These are phyloP conservation scores for Boletus insuetus DNA, from an alignment of 768 basidiomycete genomes.

Conservation along the genomic window DNA sequence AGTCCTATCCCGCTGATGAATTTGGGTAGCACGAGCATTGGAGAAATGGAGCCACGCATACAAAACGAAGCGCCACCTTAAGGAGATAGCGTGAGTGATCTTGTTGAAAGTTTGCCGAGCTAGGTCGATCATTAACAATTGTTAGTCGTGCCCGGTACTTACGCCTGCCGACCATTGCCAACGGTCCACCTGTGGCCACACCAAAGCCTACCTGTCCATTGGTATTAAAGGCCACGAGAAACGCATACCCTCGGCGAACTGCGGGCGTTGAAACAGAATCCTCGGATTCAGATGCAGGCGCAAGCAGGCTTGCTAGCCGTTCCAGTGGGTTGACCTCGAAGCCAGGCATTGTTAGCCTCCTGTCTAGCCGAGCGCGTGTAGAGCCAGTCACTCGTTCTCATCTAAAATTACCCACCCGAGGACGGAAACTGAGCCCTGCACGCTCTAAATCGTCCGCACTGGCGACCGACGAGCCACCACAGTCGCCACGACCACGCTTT, in stretches of 20 bases:
- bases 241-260: constrained; percentile 29
- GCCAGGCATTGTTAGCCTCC: constrained; percentile 38
- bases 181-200: constrained; percentile 32
- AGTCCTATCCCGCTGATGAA: constrained; percentile 6
- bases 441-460: constrained; percentile 26
- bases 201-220: constrained; percentile 29
- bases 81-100: constrained; percentile 76
- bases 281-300: constrained; percentile 31
- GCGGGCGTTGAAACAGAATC: constrained; percentile 28
- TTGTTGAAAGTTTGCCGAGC: constrained; percentile 8
- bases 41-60: constrained; percentile 69
- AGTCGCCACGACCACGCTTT: constrained; percentile 35
- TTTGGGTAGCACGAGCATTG: constrained; percentile 46
- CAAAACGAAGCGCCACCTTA: constrained; percentile 67
- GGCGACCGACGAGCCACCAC: constrained; percentile 21
- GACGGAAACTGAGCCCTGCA: constrained; percentile 33
- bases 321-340: constrained; percentile 27
- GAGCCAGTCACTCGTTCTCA: constrained; percentile 27
- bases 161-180: constrained; percentile 59
- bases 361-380: constrained; percentile 32
- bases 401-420: constrained; percentile 24
- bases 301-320: constrained; percentile 23
- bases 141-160: constrained; percentile 78
- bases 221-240: constrained; percentile 29
- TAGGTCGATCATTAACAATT: constrained; percentile 26